Percentiles rank a stretch among this genome's conserved stretches.
Conservation (phyloP, 1,139 yeast species). For the Magnusiomyces magnusii region DNA sequence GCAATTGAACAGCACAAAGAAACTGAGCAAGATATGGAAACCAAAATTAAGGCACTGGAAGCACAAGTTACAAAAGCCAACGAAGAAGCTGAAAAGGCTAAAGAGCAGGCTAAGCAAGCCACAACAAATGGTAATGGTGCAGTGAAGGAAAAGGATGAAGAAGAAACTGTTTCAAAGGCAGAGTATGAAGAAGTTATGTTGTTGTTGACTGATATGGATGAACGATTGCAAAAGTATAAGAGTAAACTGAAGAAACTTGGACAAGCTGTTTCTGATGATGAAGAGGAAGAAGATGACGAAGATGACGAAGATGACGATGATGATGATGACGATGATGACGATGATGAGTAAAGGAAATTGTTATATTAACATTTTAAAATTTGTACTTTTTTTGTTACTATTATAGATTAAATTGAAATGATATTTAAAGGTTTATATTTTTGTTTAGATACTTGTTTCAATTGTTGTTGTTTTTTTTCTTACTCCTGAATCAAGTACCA, state of each 20-base stretch:
- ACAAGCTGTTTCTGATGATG: constrained; percentile 37
- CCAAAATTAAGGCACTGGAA: constrained; percentile 8
- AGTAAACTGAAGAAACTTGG: constrained; percentile 44
- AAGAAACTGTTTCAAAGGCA: constrained; percentile 43
- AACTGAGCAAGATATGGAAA: constrained; percentile 4
- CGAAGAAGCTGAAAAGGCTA: constrained; percentile 10
- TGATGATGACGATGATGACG: constrained; percentile 23
- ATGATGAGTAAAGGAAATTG: background rate
- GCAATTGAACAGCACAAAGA: background rate
- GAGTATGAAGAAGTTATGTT: constrained; percentile 74
- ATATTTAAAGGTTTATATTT: too few relatives aligned
- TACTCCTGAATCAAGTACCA: too few relatives aligned
- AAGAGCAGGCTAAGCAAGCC: background rate
- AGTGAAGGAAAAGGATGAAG: constrained; percentile 11
- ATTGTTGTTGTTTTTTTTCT: too few relatives aligned
- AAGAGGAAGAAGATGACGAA: constrained; percentile 48
- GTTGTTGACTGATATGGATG: constrained; percentile 67
- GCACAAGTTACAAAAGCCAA: constrained; percentile 7
- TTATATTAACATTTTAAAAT: too few relatives aligned
- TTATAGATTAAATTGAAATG: background rate
- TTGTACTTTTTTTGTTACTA: too few relatives aligned
- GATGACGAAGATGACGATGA: constrained; percentile 40
- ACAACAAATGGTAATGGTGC: constrained; percentile 11
- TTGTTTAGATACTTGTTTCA: too few relatives aligned
- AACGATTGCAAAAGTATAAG: constrained; percentile 55